Evolutionary conservation across 2,329 filamentous ascomycete species (phyloP).

Genomic region (Claviceps sp.): DNA sequence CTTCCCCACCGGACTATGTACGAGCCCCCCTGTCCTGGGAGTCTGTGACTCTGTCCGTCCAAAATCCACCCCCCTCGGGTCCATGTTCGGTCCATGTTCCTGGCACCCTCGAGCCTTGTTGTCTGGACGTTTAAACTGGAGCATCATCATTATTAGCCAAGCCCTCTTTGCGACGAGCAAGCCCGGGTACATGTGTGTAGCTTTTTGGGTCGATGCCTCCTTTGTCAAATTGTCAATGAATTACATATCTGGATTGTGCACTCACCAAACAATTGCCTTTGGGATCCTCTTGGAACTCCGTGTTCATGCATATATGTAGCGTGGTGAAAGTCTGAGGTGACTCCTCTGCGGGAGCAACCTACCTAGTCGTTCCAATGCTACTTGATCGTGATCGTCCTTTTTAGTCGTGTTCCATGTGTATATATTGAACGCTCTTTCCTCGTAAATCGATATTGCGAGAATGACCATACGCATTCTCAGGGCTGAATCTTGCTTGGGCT

Average conservation of each 20-base stretch:
- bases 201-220: constrained; percentile 1
- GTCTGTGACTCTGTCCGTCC: background rate
- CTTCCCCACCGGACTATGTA: constrained; percentile 1
- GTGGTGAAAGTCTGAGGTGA: constrained; percentile 11
- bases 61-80: background rate
- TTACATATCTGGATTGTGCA: constrained; percentile 5
- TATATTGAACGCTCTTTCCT: constrained; percentile 4
- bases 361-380: constrained; percentile 1
- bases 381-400: background rate
- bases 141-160: background rate
- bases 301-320: constrained; percentile 22
- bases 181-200: background rate
- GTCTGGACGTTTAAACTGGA: background rate
- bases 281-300: constrained; percentile 23
- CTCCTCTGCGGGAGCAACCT: constrained; percentile 7
- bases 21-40: background rate
- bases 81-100: constrained; percentile 3
- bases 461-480: background rate
- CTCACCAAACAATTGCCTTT: constrained; percentile 12
- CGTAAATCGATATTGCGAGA: background rate
- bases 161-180: background rate
- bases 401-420: background rate
- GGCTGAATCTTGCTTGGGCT: background rate
- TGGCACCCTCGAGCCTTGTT: background rate
- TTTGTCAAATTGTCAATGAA: constrained; percentile 9